Percentiles rank a stretch among this genome's conserved stretches.
Conservation (phyloP, 306 rosid species). For the Fragaria vesca region DNA sequence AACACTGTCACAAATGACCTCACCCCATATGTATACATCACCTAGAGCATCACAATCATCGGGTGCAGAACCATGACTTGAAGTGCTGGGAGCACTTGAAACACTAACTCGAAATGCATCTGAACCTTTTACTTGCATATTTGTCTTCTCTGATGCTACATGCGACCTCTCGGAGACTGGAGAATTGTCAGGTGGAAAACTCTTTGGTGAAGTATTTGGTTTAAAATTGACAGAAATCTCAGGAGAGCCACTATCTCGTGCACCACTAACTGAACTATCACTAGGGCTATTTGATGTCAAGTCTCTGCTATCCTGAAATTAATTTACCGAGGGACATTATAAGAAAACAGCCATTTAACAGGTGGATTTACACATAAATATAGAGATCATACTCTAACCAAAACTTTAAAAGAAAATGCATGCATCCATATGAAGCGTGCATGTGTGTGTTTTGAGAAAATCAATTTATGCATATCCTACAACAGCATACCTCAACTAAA, state of each 20-base stretch:
- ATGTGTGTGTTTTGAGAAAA: not conserved
- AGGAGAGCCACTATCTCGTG: conserved; percentile 71
- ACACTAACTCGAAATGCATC: conserved; percentile 97
- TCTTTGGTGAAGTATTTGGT: conserved; percentile 58
- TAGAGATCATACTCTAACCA: not conserved
- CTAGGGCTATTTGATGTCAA: conserved; percentile 79
- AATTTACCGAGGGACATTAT: conserved; percentile 37
- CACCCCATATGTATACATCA: conserved; percentile 98
- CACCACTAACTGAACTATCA: conserved; percentile 65
- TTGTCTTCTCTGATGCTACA: conserved; percentile 67
- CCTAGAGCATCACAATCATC: conserved; percentile 98
- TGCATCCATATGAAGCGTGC: not conserved
- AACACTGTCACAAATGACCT: conserved; percentile 64
- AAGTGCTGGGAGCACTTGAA: conserved; percentile 98
- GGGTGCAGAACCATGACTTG: conserved; percentile 94
- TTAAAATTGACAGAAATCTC: conserved; percentile 56
- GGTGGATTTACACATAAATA: conserved; percentile 5
- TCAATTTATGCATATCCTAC: not conserved
- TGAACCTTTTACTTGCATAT: conserved; percentile 92
- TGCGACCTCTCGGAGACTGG: conserved; percentile 65
- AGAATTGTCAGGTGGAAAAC: conserved; percentile 49
- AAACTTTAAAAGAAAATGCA: not conserved
- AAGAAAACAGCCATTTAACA: conserved; percentile 27
- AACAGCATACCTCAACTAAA: conserved; percentile 3
- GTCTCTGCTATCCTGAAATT: conserved; percentile 79